These are phyloP conservation scores for Nigrospora oryzae DNA, from an alignment of 2,329 filamentous ascomycete genomes.

Conservation along the genomic window DNA sequence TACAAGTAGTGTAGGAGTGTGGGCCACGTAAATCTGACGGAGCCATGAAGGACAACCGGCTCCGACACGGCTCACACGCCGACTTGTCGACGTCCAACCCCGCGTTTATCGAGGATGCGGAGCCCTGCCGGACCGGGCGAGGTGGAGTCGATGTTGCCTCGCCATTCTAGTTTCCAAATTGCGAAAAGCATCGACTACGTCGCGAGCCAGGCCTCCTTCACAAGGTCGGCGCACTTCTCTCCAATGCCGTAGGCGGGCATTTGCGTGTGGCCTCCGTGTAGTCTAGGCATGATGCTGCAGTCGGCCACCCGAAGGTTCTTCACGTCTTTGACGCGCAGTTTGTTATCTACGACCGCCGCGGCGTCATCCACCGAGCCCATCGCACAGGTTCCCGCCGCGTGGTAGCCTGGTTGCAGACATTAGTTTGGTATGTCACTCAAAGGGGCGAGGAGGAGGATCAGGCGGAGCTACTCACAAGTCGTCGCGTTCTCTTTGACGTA, in stretches of 20 bases:
- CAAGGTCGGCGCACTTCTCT: constrained; percentile 34
- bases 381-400: constrained; percentile 47
- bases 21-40: no score
- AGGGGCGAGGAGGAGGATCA: no score
- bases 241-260: constrained; percentile 47
- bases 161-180: no score
- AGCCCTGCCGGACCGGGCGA: no score
- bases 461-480: constrained; percentile 37
- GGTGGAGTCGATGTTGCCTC: no score
- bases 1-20: no score
- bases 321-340: constrained; percentile 43
- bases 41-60: no score
- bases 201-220: constrained; percentile 22
- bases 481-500: constrained; percentile 51
- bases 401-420: constrained; percentile 32
- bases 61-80: no score
- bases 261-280: constrained; percentile 42
- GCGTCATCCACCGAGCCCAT: constrained; percentile 37
- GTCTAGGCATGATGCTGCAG: constrained; percentile 40
- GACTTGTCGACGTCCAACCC: no score
- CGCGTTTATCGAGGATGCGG: no score
- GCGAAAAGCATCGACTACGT: no score
- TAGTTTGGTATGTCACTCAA: no score
- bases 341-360: constrained; percentile 42
- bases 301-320: constrained; percentile 44